Evolutionary conservation across 208 protist genomes (phyloP).

Genomic region (Acanthamoeba comandoni): DNA sequence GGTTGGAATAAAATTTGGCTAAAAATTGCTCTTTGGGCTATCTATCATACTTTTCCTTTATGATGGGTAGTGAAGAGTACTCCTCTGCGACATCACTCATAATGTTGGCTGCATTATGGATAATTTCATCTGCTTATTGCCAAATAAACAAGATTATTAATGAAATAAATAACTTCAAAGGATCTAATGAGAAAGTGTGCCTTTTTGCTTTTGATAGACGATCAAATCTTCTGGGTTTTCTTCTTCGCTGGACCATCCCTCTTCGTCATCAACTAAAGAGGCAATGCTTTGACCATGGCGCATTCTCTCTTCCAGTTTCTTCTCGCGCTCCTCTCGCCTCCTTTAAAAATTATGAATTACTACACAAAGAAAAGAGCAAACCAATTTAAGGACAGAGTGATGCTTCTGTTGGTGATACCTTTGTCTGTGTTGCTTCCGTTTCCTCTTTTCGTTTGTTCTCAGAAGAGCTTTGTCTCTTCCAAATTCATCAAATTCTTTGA

Average conservation of each 20-base stretch:
- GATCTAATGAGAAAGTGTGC: background rate
- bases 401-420: too few species aligned
- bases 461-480: conserved; percentile 27
- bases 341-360: background rate
- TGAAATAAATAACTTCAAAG: background rate
- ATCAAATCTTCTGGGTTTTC: background rate
- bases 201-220: background rate
- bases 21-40: too few species aligned
- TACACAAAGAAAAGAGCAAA: background rate
- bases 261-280: conserved; percentile 41
- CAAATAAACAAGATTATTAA: background rate
- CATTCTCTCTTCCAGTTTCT: background rate
- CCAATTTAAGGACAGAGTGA: too few species aligned
- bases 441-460: too few species aligned
- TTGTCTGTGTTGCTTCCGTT: too few species aligned
- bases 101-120: background rate
- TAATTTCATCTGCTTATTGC: background rate
- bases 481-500: conserved; percentile 9
- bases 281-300: background rate
- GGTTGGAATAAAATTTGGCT: too few species aligned
- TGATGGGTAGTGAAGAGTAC: background rate
- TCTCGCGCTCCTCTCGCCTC: background rate
- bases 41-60: background rate
- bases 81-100: conserved; percentile 21
- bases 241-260: conserved; percentile 66